Evolutionary conservation across 148 eudicot species (phyloP).

Genomic region (Oxyria digyna): DNA sequence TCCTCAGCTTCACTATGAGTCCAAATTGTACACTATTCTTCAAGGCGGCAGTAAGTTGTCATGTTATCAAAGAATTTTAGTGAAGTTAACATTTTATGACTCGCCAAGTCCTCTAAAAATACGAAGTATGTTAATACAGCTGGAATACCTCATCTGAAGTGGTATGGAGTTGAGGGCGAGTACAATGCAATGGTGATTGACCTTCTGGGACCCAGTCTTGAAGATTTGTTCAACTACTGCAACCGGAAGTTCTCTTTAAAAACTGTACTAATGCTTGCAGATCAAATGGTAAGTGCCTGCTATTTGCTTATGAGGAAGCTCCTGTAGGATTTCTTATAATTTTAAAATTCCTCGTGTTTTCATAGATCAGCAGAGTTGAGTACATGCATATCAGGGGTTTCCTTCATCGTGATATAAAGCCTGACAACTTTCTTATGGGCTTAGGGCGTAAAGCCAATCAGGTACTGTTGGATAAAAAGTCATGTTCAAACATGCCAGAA

Average conservation of each 20-base stretch:
- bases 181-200: constrained; percentile 24
- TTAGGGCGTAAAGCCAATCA: constrained; percentile 5
- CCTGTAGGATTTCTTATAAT: neutral
- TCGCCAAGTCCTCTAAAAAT: too few species aligned
- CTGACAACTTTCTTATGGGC: too few species aligned
- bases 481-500: constrained; percentile 16
- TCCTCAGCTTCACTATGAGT: too few species aligned
- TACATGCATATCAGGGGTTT: too few species aligned
- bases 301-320: neutral
- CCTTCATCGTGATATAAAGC: too few species aligned
- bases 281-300: neutral
- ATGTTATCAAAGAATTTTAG: neutral
- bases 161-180: constrained; percentile 17
- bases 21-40: constrained; percentile 10
- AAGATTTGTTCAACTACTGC: constrained; percentile 19
- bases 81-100: neutral
- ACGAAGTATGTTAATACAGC: constrained; percentile 1
- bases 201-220: constrained; percentile 19
- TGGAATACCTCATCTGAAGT: constrained; percentile 14
- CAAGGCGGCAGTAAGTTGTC: constrained; percentile 2
- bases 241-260: constrained; percentile 15
- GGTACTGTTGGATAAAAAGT: neutral
- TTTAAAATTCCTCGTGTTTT: neutral
- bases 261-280: too few species aligned
- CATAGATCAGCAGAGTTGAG: constrained; percentile 1